Evolutionary conservation across 305 asterid genomes (phyloP), one percentile per base, ranked within the genome.

Genomic region (Coffea humblotiana): DNA sequence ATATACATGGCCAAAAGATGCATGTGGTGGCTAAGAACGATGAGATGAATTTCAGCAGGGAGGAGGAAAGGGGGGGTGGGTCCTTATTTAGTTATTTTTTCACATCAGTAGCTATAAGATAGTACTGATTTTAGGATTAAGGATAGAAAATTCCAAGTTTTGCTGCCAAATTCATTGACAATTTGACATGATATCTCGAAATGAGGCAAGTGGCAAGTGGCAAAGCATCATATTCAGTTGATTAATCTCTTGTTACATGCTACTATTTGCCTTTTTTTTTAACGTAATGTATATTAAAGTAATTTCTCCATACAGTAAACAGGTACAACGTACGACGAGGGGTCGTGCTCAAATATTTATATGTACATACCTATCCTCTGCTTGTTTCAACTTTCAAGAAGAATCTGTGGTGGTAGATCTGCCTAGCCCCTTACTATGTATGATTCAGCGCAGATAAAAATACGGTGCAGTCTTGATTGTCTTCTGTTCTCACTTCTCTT

Each of bases 391-490:
- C 86, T 76, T 52, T 72, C 82, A 68, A 84, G 87, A 86, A 78
- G 88, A 87, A 89, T 79, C 83, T 87, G 56, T 68, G 81, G 78
- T 65, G 77, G 69, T 64, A 77, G 78, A 78, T 72, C 43, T 35
- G 66, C 45, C 29, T 19, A 35, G 6, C 6, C 71, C 45, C 29
- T n/a, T 37, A 32, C 32, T 32, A 32, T 32, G 75, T 76, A 63
- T 40, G 25, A 37, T 66, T 82, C 73, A 75, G 60, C 75, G 66
- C 49, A 52, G 49, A 78, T 73, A 32, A 4, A 3, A 18, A 12
- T 67, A 60, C 47, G 27, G 72, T 58, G 72, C 12, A 4, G 48
- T 13, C 21, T 64, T 23, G 40, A 54, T 29, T 63, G 72, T 45
- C 64, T 69, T 75, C 43, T 40, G 43, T 40, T 40, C 43, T 40